These are phyloP conservation scores for Exophiala xenobiotica DNA, from an alignment of 2,329 filamentous ascomycete species.

Conservation along the genomic window DNA sequence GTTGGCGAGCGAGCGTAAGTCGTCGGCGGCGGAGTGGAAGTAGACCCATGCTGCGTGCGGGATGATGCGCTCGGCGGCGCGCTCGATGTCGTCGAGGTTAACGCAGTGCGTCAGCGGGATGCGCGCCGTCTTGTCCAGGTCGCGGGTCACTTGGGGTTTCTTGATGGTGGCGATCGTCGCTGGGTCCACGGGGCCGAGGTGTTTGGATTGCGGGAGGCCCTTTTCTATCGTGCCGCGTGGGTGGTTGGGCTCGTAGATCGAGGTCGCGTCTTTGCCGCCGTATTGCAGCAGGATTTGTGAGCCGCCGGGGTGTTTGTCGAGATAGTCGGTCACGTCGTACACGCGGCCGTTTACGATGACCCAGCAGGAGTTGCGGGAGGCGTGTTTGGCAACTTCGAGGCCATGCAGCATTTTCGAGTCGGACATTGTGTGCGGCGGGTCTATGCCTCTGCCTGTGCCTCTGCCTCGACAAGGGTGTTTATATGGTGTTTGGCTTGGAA, in stretches of 20 bases:
- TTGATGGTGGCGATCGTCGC: neutral
- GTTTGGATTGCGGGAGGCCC: slow-evolving; percentile 10
- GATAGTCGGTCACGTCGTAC: slow-evolving; percentile 77
- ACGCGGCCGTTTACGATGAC: slow-evolving; percentile 81
- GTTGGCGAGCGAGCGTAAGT: slow-evolving; percentile 18
- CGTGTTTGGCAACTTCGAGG: slow-evolving; percentile 77
- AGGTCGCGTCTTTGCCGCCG: slow-evolving; percentile 74
- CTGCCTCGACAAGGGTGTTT: no score
- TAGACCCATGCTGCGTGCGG: slow-evolving; percentile 15
- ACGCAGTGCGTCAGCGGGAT: slow-evolving; percentile 9
- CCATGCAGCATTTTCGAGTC: slow-evolving; percentile 48
- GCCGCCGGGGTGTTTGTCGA: slow-evolving; percentile 84
- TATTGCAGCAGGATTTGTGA: slow-evolving; percentile 86
- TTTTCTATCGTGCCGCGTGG: slow-evolving; percentile 16
- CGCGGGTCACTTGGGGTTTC: slow-evolving; percentile 18
- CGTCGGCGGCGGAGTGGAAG: slow-evolving; percentile 15
- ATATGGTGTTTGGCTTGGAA: no score
- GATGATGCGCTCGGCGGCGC: slow-evolving; percentile 9
- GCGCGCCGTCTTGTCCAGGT: neutral
- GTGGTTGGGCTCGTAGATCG: slow-evolving; percentile 19
- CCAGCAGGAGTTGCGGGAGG: slow-evolving; percentile 75
- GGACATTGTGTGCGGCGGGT: neutral
- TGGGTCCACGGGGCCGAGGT: slow-evolving; percentile 7
- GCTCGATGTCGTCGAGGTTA: slow-evolving; percentile 19
- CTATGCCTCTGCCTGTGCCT: neutral